Base-by-base conservation (phyloP, 345 rosid species). In the Acer saccharum region DNA sequence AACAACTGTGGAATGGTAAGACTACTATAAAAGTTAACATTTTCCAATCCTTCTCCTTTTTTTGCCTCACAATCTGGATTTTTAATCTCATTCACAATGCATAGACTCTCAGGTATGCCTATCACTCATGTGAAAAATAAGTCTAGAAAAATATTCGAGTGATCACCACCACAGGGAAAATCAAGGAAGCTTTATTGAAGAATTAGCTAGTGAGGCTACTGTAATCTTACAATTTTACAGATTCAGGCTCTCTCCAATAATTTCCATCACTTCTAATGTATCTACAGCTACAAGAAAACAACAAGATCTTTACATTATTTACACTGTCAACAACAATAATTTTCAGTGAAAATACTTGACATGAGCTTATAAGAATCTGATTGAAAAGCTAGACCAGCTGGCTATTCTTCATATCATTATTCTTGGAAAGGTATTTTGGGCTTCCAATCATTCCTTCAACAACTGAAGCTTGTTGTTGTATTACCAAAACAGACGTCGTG, bases 381-480 rank as follows among this genome's bases (percentile, higher is more conserved):
- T 46, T 11, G 50, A 46, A 9, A 46, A 2, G 50, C 50, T 46
- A 46, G 50, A 46, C 50, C 50, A 46, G 25, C 25, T 23, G 50
- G 50, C 14, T 10, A 46, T 0, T 43, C 27, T n/a, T 16, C 21
- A 32, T 71, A 29, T 16, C 16, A 68, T 10, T 25, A 62, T 8
- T 10, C 14, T 14, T 65, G 2, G 35, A 6, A n/a, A 18, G 23
- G 6, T 23, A 3, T 58, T 14, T 77, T 11, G 78, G 55, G 69
- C 77, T 65, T 0, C 25, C 54, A n/a, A 63, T 66, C 10, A 73
- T 83, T 5, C 10, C 63, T 27, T 52, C 35, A 0, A 76, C 83
- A 0, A 75, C 75, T 3, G 84, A 60, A 60, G 76, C 76, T 76
- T 85, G 83, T 61, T 84, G 88, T 68, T 88, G 89, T 23, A 86